Evolutionary conservation across 768 basidiomycete species (phyloP), one percentile per base, ranked within the genome.

Genomic region (Amanita molliuscula): DNA sequence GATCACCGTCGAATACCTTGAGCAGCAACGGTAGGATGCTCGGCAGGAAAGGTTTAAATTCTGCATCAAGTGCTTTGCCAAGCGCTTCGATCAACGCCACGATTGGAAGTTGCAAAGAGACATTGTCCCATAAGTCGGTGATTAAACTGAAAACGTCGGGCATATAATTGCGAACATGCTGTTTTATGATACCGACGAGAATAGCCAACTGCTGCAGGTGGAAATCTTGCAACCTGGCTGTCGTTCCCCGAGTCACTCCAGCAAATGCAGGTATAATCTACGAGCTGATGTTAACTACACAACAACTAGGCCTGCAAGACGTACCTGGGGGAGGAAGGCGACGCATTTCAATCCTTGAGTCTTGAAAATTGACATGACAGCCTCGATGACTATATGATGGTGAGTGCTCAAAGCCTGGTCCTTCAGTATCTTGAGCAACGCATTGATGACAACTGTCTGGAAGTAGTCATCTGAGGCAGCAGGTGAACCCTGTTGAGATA

Each of bases 311-410:
- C 28, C 8, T 34, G 16, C 16, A 21, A 20, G 44, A 54, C 65
- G 45, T 61, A 92, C 91, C 74, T 96, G 93, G 38, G 95, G 89
- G 21, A 99, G 68, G 67, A 97, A 98, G 1, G 88, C 80, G 16
- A 95, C 93, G 63, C 92, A 96, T 73, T 94, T 93, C 61, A 98
- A 69, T 11, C 95, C 93, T 61, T 98, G 94, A 0, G 93, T 96
- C 66, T 94, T 93, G 77, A 98, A 99, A 53, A 99, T 98, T 41
- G 91, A 86, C 91, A 98, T 97, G 57, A 99, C 87, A 1, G 93
- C 93, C 62, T 98, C 93, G 50, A 98, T 93, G 42, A 94, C 95
- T 20, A 83, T 87, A 59, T 96, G 87, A 58, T 97, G 93, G 58
- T 90, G 84, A 50, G 73, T 82, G 59, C 77, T 86, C 53, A 96